Evolutionary conservation across 305 asterid genomes (phyloP), one percentile per base, ranked within the genome.

Genomic region (Fraxinus angustifolia): DNA sequence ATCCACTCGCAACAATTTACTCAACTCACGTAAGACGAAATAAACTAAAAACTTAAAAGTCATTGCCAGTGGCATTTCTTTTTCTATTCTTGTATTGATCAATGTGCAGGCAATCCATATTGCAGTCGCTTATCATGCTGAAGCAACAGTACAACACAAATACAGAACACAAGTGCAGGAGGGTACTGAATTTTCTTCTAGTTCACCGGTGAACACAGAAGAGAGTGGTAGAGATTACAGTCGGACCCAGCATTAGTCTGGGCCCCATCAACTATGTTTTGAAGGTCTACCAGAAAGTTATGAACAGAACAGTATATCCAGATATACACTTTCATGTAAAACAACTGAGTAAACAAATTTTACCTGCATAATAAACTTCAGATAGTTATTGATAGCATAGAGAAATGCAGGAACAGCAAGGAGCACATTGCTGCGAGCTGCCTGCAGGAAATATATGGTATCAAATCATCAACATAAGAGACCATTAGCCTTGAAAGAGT

Each of bases 351-450:
- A 26, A 50, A 16, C 31, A 77, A 74, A 33, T 8, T 70, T 77
- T 87, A 93, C 97, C 97, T 93, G 97, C 97, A 93, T 93, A 76
- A 82, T 89, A 75, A 93, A 93, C 90, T 93, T 93, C 74, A 93
- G 90, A 83, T 93, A 93, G 87, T 93, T 93, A 88, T 93, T 93
- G 81, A 93, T 81, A 83, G 97, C 97, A 90, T 93, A 93, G 72
- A 93, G 93, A 77, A 93, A 81, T 80, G 97, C 97, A 16, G 97
- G 97, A 84, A 93, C 91, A n/a, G 97, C 97, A 73, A 93, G 93
- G 62, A 93, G 95, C 40, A 26, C 78, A 83, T 93, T 93, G 83
- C 83, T 93, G 73, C 93, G 91, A 82, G 97, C 97, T 79, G 97
- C 97, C 97, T 93, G 94, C 84, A 79, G 83, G 74, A 80, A 79